A percentile compares a stretch with the other conserved stretches of the same genome.
These are phyloP conservation scores for Pseudocercospora pini-densiflorae DNA, from an alignment of 2,329 filamentous ascomycete species.

Conservation along the genomic window DNA sequence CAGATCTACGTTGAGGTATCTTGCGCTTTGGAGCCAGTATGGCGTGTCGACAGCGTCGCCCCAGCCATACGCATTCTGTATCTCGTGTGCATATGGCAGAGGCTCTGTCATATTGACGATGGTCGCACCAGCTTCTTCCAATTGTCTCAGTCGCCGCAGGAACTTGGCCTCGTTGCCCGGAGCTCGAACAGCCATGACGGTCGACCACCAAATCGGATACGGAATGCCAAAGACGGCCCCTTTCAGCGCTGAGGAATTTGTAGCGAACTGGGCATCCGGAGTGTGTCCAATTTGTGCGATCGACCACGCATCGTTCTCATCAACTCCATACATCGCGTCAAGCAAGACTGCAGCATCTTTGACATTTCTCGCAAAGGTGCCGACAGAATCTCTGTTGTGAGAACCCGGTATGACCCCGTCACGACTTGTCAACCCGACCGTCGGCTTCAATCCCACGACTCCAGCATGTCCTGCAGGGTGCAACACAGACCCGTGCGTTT, in stretches of 20 bases:
- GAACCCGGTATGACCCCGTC: slow-evolving; percentile 21
- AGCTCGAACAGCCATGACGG: slow-evolving; percentile 55
- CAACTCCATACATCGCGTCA: slow-evolving; percentile 20
- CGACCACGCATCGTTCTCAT: slow-evolving; percentile 10
- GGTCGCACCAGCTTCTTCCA: slow-evolving; percentile 63
- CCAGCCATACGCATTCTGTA: slow-evolving; percentile 17
- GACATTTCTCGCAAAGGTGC: slow-evolving; percentile 23
- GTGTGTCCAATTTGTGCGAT: slow-evolving; percentile 56
- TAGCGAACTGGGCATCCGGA: slow-evolving; percentile 58
- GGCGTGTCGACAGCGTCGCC: slow-evolving; percentile 17
- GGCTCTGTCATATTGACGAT: slow-evolving; percentile 71
- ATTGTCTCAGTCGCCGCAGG: slow-evolving; percentile 6
- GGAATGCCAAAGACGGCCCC: slow-evolving; percentile 71
- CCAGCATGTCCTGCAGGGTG: slow-evolving; percentile 16
- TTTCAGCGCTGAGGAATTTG: slow-evolving; percentile 58
- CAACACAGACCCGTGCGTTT: slow-evolving; percentile 29
- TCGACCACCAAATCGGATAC: slow-evolving; percentile 70
- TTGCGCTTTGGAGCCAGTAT: slow-evolving; percentile 15
- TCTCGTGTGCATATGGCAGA: slow-evolving; percentile 12
- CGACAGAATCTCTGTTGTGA: slow-evolving; percentile 21
- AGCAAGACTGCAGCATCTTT: slow-evolving; percentile 22
- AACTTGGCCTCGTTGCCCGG: slow-evolving; percentile 14
- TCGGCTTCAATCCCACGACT: slow-evolving; percentile 27
- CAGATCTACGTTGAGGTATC: slow-evolving; percentile 14
- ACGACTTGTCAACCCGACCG: slow-evolving; percentile 22